Base-by-base conservation (phyloP, 1,284 basidiomycete species). In the Hemileia vastatrix region DNA sequence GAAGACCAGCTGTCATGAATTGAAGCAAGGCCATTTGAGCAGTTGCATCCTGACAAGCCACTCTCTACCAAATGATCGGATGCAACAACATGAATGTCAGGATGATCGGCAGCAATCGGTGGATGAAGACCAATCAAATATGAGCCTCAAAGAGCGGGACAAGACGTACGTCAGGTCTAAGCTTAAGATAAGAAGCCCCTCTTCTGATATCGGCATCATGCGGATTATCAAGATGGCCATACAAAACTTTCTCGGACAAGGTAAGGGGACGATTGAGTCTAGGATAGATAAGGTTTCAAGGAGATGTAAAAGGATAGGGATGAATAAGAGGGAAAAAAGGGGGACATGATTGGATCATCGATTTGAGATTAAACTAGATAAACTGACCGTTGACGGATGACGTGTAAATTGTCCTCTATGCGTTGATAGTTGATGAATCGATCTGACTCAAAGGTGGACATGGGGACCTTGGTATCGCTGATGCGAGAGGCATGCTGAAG, bases 1-100 rank as follows among this genome's bases (percentile, higher is more conserved):
- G 90, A 82, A 99, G 92, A 71, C 94, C 94, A 24, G 95, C 93
- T 54, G 94, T 96, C 95, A 99, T 98, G 84, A 99, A 99, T 82
- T 99, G 94, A 70, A 99, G 84, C 66, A 98, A 84, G 44, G 95
- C 95, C 95, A 99, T 99, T 87, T 97, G 78, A 61, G 92, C 92
- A 59, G 92, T 95, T 68, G 92, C 92, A 84, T 98, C 95, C 82
- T 98, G 95, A 82, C 94, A 98, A 63, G 95, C 94, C 70, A 99
- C 95, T 74, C 95, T 91, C 91, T 95, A 75, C n/a, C n/a, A 49
- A 57, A 62, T 2, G 36, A 57, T 24, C 9, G 36, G 53, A 31
- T 8, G 48, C n/a, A 65, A 64, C 51, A 48, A 66, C 13, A 23
- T 70, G n/a, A 50, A 58, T 59, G 66, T 57, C 57, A 65, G 52